Conservation (phyloP, 129 eudicot species). For the Gnaphalium uliginosum region DNA sequence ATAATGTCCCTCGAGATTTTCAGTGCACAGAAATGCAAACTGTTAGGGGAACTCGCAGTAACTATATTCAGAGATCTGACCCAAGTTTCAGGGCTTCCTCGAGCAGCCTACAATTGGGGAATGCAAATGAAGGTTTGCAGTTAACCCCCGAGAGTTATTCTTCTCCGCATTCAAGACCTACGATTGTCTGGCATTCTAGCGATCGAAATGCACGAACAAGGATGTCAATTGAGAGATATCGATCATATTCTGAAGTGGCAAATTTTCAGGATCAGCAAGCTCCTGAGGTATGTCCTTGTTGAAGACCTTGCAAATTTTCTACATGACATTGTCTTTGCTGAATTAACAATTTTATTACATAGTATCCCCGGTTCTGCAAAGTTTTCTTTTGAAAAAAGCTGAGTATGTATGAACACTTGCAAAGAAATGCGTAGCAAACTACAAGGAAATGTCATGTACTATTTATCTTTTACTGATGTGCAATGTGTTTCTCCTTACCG, state of each 20-base stretch:
- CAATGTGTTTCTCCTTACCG: no score
- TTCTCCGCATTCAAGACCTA: constrained; percentile 40
- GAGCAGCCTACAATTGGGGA: constrained; percentile 39
- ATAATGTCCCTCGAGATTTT: constrained; percentile 39
- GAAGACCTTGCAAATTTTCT: background rate
- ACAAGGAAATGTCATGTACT: background rate
- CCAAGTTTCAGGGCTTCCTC: constrained; percentile 46
- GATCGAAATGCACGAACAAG: constrained; percentile 49
- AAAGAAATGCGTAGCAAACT: background rate
- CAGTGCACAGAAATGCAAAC: constrained; percentile 36
- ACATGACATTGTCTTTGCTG: background rate
- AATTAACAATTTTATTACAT: background rate
- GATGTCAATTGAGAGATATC: constrained; percentile 42
- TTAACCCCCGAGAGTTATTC: constrained; percentile 38
- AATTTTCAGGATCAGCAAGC: constrained; percentile 40
- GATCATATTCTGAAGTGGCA: constrained; percentile 35
- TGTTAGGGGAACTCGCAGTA: constrained; percentile 42
- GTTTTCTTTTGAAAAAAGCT: background rate
- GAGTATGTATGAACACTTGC: background rate
- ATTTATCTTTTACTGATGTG: no score
- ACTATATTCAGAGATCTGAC: constrained; percentile 44
- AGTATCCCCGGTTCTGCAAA: background rate
- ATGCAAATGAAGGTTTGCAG: constrained; percentile 47
- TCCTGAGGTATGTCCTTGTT: constrained; percentile 45
- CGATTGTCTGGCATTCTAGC: constrained; percentile 37